phyloP scores from a whole-genome alignment of 495 filamentous ascomycete genomes.

The Evernia prunastri region DNA sequence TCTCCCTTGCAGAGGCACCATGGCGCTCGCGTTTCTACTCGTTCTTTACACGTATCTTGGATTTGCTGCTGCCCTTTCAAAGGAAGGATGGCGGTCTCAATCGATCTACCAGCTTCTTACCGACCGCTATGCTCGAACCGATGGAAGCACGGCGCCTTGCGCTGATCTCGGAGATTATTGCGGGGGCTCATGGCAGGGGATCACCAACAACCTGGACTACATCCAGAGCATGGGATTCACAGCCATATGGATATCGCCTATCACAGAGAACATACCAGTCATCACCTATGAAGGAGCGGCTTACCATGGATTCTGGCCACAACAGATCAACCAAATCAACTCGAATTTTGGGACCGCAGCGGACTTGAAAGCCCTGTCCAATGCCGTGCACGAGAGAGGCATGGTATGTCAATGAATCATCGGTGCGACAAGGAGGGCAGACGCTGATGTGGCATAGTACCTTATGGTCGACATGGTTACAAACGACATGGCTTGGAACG shows the following conservation, averaged over 20 bases:
- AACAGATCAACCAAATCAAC: conserved; percentile 60
- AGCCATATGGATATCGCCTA: conserved; percentile 76
- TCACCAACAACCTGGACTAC: conserved; percentile 54
- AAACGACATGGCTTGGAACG: conserved; percentile 68
- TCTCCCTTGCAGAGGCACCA: neutral
- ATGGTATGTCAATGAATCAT: conserved; percentile 33
- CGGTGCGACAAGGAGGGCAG: neutral
- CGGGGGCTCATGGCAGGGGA: conserved; percentile 67
- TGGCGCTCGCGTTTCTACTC: neutral
- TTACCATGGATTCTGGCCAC: conserved; percentile 75
- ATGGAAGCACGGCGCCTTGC: conserved; percentile 53
- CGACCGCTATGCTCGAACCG: conserved; percentile 64
- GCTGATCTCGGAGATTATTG: conserved; percentile 58
- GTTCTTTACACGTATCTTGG: neutral
- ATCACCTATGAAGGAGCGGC: conserved; percentile 47
- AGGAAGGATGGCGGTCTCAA: conserved; percentile 50
- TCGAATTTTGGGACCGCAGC: conserved; percentile 58
- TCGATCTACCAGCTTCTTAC: conserved; percentile 72
- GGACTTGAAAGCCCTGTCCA: conserved; percentile 55
- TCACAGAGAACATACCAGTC: conserved; percentile 54
- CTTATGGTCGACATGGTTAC: conserved; percentile 76
- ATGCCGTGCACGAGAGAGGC: conserved; percentile 52
- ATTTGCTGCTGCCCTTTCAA: neutral
- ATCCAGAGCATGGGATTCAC: conserved; percentile 75
- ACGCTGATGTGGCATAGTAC: conserved; percentile 31